Base-by-base conservation (phyloP, 306 rosid species). In the Psophocarpus tetragonolobus region DNA sequence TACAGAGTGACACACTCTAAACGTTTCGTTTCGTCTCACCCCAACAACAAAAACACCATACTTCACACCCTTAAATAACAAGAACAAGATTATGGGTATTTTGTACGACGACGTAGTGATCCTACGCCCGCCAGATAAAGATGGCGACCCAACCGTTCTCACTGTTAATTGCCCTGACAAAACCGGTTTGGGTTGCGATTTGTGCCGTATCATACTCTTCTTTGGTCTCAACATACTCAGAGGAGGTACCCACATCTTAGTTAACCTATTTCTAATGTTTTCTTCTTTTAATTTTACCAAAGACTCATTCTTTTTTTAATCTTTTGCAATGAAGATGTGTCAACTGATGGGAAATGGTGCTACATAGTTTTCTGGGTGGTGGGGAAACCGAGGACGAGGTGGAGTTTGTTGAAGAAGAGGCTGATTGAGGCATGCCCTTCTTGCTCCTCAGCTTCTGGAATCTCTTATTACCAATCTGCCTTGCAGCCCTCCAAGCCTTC, bases 261-360 rank as follows among this genome's bases (percentile, higher is more conserved):
- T 47, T 47, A 15, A 11, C 14, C 15, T 39, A 0, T 10, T 3
- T 39, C 11, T 39, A 8, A 26, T 12, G 13, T 11, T 24, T 9
- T 57, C 32, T 57, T 26, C 9, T 26, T 57, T 57, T 57, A 57
- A n/a, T n/a, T n/a, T n/a, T n/a, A n/a, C n/a, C n/a, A n/a, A n/a
- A 56, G 61, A 18, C 26, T 57, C 30, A 42, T 20, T 18, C 12
- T 20, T 63, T 47, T 69, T 74, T 8, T 12, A 0, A 26, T 68
- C 71, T 84, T 29, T 0, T 71, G 48, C 26, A 68, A 64, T 88
- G 88, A 80, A 95, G 99, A 95, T 66, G 86, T 95, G 9, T 88
- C 97, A 5, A 95, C 99, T 18, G 99, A 95, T 81, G 99, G 99
- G 35, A 95, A 88, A 75, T 95, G 99, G 99, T 95, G 99, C 82